Percentiles rank a stretch among this genome's conserved stretches.
Conservation (phyloP, 768 basidiomycete genomes). For the Phylloporus arenicola region DNA sequence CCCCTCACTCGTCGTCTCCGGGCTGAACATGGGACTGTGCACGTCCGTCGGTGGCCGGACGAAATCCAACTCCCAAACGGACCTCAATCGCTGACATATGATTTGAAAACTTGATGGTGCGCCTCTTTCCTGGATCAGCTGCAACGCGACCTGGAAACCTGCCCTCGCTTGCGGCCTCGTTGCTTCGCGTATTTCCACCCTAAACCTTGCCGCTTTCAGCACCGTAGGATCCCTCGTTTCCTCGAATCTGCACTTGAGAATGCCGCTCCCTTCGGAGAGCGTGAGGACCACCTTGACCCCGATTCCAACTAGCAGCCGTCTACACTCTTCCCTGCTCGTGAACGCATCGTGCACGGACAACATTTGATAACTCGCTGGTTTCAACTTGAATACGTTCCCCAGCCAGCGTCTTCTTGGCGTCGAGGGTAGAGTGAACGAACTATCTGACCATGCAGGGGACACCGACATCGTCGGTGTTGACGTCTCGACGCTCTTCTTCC, state of each 20-base stretch:
- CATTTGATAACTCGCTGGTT: conserved; percentile 54
- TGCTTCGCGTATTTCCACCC: conserved; percentile 62
- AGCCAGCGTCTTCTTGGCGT: conserved; percentile 71
- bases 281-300: conserved; percentile 65
- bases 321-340: conserved; percentile 69
- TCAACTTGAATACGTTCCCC: conserved; percentile 82
- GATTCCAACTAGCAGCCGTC: conserved; percentile 63
- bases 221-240: conserved; percentile 55
- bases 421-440: conserved; percentile 40
- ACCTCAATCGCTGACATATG: conserved; percentile 58
- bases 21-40: conserved; percentile 24
- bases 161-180: conserved; percentile 37
- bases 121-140: conserved; percentile 81
- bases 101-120: conserved; percentile 77
- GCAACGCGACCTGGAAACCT: conserved; percentile 54
- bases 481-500: conserved; percentile 18
- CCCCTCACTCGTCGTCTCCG: conserved; percentile 24
- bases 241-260: conserved; percentile 74
- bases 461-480: conserved; percentile 16
- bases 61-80: conserved; percentile 65
- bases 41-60: conserved; percentile 16
- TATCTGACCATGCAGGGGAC: conserved; percentile 44
- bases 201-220: conserved; percentile 73
- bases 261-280: conserved; percentile 54
- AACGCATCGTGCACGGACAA: conserved; percentile 54